These are phyloP conservation scores for Capniomyces stellatus DNA, from an alignment of 371 early-diverging fungal genomes.

Conservation along the genomic window DNA sequence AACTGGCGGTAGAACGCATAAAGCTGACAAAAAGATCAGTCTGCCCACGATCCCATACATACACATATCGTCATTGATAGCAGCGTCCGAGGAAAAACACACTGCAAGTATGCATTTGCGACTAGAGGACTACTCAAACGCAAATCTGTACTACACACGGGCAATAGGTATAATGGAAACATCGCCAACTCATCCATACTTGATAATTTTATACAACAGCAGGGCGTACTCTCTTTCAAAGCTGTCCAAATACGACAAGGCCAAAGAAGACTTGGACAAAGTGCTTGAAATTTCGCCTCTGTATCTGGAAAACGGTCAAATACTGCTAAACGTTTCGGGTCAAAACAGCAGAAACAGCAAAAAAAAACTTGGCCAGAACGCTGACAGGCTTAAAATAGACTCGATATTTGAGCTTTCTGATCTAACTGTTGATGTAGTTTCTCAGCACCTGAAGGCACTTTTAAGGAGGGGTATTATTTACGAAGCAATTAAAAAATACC, in stretches of 20 bases:
- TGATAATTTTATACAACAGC: neutral
- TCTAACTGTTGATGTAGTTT: neutral
- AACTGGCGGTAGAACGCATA: neutral
- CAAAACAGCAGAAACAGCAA: neutral
- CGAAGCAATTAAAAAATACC: neutral
- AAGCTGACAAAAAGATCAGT: neutral
- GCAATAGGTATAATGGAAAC: neutral
- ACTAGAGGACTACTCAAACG: neutral
- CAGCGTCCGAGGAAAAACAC: neutral
- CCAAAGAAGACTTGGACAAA: neutral
- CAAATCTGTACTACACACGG: neutral
- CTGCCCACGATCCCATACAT: neutral
- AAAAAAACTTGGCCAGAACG: neutral
- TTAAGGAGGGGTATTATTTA: neutral
- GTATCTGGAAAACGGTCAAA: neutral
- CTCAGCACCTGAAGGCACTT: neutral
- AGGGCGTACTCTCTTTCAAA: neutral
- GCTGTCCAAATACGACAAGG: neutral
- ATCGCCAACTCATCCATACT: neutral
- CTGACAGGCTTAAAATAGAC: too few relatives aligned
- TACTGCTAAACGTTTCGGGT: neutral
- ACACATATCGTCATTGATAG: neutral
- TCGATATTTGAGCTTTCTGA: neutral
- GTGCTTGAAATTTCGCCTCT: neutral
- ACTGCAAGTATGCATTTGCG: neutral